phyloP scores from a whole-genome alignment of 371 early-diverging fungal genomes.

The Actinomortierella ambigua region DNA sequence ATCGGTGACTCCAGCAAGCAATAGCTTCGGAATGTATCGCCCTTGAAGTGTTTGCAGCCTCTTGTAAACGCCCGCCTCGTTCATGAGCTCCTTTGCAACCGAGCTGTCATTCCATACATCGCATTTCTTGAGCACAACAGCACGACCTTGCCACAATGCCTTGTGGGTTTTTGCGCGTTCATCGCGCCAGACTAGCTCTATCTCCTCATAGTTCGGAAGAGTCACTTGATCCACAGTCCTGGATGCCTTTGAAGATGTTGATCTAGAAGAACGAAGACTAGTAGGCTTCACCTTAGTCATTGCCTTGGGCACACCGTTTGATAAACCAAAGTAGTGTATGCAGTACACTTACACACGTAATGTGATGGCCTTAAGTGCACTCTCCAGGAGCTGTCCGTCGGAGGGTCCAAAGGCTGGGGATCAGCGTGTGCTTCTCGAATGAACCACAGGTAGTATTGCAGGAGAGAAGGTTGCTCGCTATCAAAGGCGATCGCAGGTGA shows the following conservation, averaged over 20 bases:
- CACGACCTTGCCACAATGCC: constrained; percentile 11
- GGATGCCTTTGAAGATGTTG: too few relatives aligned
- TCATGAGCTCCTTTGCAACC: constrained; percentile 7
- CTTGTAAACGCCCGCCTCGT: constrained; percentile 24
- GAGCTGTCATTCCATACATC: constrained; percentile 17
- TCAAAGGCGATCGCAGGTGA: too few relatives aligned
- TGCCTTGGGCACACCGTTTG: too few relatives aligned
- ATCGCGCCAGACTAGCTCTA: constrained; percentile 7
- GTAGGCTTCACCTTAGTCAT: too few relatives aligned
- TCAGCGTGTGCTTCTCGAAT: constrained; percentile 10
- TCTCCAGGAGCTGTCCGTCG: too few relatives aligned
- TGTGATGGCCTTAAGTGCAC: too few relatives aligned
- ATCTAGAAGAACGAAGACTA: too few relatives aligned
- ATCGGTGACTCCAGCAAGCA: constrained; percentile 11
- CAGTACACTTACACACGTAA: too few relatives aligned
- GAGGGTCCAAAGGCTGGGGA: constrained; percentile 5
- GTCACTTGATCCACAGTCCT: background rate
- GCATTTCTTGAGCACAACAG: constrained; percentile 22
- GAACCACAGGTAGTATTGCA: constrained; percentile 33
- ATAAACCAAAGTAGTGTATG: too few relatives aligned
- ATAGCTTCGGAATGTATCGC: constrained; percentile 16
- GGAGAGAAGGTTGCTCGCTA: too few relatives aligned
- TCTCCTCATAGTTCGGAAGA: constrained; percentile 11
- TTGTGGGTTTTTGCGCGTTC: constrained; percentile 11
- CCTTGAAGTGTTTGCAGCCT: constrained; percentile 20